Base-by-base conservation (phyloP, 75 land plant genomes). In the Pinus taeda region DNA sequence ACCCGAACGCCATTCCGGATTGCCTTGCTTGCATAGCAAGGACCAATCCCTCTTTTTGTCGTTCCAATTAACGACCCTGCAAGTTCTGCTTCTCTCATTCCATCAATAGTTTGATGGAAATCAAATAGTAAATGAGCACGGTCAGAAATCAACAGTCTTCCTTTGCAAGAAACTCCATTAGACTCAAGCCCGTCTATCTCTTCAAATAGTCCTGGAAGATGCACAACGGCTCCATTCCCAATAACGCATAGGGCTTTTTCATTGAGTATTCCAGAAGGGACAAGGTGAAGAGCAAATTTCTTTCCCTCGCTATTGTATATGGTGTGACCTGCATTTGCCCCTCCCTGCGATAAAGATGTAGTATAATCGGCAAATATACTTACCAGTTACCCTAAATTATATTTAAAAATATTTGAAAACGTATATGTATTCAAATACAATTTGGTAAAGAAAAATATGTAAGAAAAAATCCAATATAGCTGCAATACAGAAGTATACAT, bases 271-370 rank as follows among this genome's bases (percentile, higher is more conserved):
- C 98, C 99, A 6, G 98, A 94, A 1, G 99, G 99, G 39, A 96
- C 92, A 74, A 96, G 93, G 71, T 94, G 99, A 59, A 96, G 92
- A 15, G 98, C 95, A 89, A 94, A 96, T 81, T 92, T 96, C 80
- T 92, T 85, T 8, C 98, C 99, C 81, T 96, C 95, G 24, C 85
- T 65, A 66, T 96, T 94, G 81, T 96, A 96, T 66, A 96, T 94
- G 4, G 99, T 94, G 75, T 96, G 99, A 18, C 99, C 99, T 74
- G 99, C 99, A 86, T 96, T 96, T 67, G 97, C 91, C 29, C 99
- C 99, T 82, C 99, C 99, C 99, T 95, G 80, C 14, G 21, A 62
- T 24, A 33, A 79, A 63, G n/a, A 74, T 0, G 20, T 21, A 42
- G 21, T 21, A 20, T 69, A 49, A 49, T 9, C 55, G 9, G 55